phyloP scores from a whole-genome alignment of 176 grass and related monocot genomes.

The Urochloa ruziziensis region DNA sequence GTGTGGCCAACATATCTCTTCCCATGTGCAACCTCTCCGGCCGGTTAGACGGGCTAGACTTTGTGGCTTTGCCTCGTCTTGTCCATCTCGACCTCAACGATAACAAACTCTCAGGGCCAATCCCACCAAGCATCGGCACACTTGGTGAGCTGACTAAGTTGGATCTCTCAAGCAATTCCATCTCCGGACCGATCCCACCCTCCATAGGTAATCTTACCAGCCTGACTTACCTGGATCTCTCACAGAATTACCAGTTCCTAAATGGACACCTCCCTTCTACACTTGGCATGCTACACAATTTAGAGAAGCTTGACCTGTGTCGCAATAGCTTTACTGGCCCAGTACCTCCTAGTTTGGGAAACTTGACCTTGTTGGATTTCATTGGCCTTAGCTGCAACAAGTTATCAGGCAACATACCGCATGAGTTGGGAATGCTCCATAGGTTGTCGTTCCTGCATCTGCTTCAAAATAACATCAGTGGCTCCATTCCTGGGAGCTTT shows the following conservation, averaged over 20 bases:
- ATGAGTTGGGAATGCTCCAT: too few species aligned
- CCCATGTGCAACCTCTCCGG: fast-evolving
- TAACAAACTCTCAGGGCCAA: neutral
- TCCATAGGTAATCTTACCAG: neutral
- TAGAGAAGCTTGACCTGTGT: neutral
- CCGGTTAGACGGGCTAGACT: neutral
- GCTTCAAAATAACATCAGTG: neutral
- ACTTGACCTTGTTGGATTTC: too few species aligned
- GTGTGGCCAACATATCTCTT: neutral
- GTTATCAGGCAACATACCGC: too few species aligned
- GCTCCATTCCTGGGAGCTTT: neutral
- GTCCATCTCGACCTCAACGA: neutral
- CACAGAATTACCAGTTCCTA: too few species aligned
- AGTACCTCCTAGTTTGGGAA: too few species aligned
- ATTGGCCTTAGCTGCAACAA: too few species aligned
- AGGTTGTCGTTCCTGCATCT: neutral
- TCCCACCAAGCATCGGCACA: neutral
- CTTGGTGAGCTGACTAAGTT: neutral
- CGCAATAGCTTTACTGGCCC: too few species aligned
- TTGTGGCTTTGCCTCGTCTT: neutral
- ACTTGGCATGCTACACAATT: neutral
- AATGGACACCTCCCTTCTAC: neutral
- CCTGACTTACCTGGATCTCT: neutral
- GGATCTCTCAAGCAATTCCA: neutral
- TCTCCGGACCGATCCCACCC: neutral